Conservation (phyloP, 768 basidiomycete genomes). For the Tubosaeta sp. region DNA sequence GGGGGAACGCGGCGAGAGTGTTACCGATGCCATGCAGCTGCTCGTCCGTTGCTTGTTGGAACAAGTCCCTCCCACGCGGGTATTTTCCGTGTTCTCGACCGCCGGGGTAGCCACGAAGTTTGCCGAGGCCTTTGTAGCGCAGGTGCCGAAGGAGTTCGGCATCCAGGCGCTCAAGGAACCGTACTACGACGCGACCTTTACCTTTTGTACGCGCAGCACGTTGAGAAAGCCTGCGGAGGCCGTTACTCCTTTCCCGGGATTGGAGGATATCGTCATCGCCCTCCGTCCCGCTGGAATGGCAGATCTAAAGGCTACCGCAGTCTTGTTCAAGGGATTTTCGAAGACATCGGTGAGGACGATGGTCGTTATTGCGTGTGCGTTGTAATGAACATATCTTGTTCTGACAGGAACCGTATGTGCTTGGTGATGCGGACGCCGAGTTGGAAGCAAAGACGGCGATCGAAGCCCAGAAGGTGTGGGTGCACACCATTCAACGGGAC, state of each 20-base stretch:
- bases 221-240: constrained; percentile 18
- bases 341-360: constrained; percentile 50
- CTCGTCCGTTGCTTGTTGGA: constrained; percentile 14
- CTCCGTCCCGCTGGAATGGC: constrained; percentile 32
- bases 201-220: constrained; percentile 48
- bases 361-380: neutral
- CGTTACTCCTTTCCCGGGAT: neutral
- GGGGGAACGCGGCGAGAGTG: constrained; percentile 6
- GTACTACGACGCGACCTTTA: constrained; percentile 62
- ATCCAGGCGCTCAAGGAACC: constrained; percentile 33
- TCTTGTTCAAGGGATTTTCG: constrained; percentile 54
- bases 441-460: constrained; percentile 53
- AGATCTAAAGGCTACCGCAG: constrained; percentile 35
- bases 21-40: constrained; percentile 4
- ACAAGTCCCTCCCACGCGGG: constrained; percentile 7
- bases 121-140: constrained; percentile 41
- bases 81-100: constrained; percentile 63
- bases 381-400: neutral
- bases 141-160: neutral
- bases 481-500: constrained; percentile 40
- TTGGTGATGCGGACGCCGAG: constrained; percentile 39
- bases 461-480: constrained; percentile 49
- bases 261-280: constrained; percentile 18
- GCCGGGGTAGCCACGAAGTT: constrained; percentile 46
- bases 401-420: constrained; percentile 52